These are phyloP conservation scores for Rhododendron molle DNA, from an alignment of 148 eudicot genomes.

Conservation along the genomic window DNA sequence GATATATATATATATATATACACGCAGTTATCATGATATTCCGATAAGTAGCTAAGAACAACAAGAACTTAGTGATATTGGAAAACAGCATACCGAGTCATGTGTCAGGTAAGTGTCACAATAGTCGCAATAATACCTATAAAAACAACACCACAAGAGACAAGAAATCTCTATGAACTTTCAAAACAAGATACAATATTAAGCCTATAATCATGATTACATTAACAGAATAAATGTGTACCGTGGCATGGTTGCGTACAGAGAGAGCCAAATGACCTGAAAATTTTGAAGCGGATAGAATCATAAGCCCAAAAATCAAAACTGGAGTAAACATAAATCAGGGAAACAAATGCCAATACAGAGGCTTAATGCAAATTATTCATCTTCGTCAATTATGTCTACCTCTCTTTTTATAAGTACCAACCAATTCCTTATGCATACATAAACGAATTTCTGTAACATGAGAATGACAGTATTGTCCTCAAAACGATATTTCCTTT, in stretches of 20 bases:
- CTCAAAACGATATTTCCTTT: background rate
- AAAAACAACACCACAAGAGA: slow-evolving; percentile 12
- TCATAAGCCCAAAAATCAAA: background rate
- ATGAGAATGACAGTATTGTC: background rate
- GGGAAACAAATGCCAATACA: background rate
- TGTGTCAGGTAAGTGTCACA: slow-evolving; percentile 95
- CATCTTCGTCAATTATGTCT: background rate
- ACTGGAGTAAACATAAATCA: background rate
- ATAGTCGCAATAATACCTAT: slow-evolving; percentile 91
- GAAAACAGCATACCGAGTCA: slow-evolving; percentile 62
- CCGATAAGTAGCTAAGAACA: background rate
- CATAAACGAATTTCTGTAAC: background rate
- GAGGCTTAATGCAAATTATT: background rate
- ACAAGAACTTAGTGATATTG: background rate
- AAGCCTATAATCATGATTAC: background rate
- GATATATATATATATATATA: background rate
- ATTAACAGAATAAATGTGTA: background rate
- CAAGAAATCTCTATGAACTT: background rate
- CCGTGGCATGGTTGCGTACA: slow-evolving; percentile 15
- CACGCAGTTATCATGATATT: background rate
- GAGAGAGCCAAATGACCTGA: background rate
- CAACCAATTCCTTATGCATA: background rate
- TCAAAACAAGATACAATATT: background rate
- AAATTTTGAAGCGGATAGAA: background rate
- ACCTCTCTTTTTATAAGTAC: background rate